Evolutionary conservation across 305 asterid genomes (phyloP).

Genomic region (Coffea humblotiana): DNA sequence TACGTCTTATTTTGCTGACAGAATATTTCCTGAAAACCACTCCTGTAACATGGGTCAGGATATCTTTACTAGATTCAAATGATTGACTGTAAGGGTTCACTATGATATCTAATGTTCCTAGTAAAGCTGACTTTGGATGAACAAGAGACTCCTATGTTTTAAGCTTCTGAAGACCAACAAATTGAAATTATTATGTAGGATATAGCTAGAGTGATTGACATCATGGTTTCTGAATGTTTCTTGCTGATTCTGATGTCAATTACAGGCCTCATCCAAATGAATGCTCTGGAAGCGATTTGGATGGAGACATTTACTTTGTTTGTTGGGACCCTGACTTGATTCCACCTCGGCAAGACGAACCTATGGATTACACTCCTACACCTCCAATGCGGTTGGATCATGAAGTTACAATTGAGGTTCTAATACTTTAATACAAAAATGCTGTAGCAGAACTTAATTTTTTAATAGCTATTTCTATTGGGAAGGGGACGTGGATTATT

Average conservation of each 20-base stretch:
- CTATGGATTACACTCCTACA: slow-evolving; percentile 78
- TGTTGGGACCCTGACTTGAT: slow-evolving; percentile 80
- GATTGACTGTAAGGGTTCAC: background rate
- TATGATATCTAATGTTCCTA: background rate
- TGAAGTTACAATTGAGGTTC: slow-evolving; percentile 73
- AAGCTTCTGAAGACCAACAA: background rate
- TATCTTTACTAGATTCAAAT: background rate
- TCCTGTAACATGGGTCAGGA: background rate
- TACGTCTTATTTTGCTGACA: background rate
- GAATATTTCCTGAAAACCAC: background rate
- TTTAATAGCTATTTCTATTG: background rate
- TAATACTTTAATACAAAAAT: background rate
- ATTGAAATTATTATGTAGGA: background rate
- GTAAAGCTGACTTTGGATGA: background rate
- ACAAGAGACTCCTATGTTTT: background rate
- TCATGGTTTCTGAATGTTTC: background rate
- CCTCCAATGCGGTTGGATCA: slow-evolving; percentile 52
- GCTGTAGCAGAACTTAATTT: background rate
- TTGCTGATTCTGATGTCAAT: slow-evolving; percentile 4
- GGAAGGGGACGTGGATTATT: background rate
- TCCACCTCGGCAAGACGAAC: slow-evolving; percentile 46
- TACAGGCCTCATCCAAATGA: slow-evolving; percentile 88
- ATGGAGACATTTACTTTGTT: slow-evolving; percentile 87
- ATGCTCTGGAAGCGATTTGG: slow-evolving; percentile 92
- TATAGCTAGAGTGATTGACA: background rate